These are phyloP conservation scores for Pulveroboletus ravenelii DNA, from an alignment of 768 basidiomycete species.

Conservation along the genomic window DNA sequence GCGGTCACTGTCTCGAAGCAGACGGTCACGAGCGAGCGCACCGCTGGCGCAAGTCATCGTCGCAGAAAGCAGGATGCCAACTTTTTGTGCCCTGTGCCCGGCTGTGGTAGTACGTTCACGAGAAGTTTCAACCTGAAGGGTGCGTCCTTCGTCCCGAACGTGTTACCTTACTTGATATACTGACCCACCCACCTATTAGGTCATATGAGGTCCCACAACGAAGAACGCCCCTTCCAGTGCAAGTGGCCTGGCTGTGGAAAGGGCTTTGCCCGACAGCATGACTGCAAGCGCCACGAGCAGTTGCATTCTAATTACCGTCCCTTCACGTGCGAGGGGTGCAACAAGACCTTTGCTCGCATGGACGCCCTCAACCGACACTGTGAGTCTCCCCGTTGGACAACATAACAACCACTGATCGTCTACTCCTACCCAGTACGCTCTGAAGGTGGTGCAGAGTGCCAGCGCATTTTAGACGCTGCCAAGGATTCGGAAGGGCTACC, in stretches of 20 bases:
- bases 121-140: conserved; percentile 92
- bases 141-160: conserved; percentile 28
- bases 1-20: conserved; percentile 47
- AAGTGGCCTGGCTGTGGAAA: conserved; percentile 94
- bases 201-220: conserved; percentile 92
- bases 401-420: neutral
- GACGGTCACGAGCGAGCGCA: conserved; percentile 89
- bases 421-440: conserved; percentile 52
- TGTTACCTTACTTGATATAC: conserved; percentile 9
- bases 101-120: conserved; percentile 86
- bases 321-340: conserved; percentile 89
- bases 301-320: conserved; percentile 90
- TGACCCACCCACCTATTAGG: conserved; percentile 39
- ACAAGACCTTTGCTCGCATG: conserved; percentile 90
- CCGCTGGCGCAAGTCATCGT: conserved; percentile 80
- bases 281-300: conserved; percentile 95
- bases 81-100: conserved; percentile 77
- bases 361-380: conserved; percentile 92
- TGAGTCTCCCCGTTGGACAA: conserved; percentile 40
- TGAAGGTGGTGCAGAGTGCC: conserved; percentile 78
- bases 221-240: conserved; percentile 93
- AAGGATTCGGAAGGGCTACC: conserved; percentile 24
- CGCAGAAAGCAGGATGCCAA: conserved; percentile 85
- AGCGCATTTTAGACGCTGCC: conserved; percentile 35
- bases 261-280: conserved; percentile 91